Percentiles rank a stretch among this genome's conserved stretches.
Evolutionary conservation across 2,329 filamentous ascomycete genomes (phyloP).

Genomic region (Achaetomium macrosporum): DNA sequence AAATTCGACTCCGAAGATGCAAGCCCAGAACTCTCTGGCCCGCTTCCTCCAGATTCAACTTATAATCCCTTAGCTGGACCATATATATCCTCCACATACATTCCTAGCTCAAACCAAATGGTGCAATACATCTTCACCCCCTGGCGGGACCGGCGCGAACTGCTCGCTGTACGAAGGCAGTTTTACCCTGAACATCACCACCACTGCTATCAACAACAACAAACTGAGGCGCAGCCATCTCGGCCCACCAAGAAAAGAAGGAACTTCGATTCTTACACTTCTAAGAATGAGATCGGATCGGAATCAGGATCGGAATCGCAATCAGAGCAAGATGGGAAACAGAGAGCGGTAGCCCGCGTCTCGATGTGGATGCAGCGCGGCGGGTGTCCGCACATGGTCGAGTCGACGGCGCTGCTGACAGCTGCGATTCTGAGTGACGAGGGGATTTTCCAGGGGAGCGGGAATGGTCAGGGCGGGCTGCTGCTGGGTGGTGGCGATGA

Average conservation of each 20-base stretch:
- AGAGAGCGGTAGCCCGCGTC: slow-evolving; percentile 52
- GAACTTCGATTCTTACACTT: too few relatives aligned
- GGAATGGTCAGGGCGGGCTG: not conserved
- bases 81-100: too few relatives aligned
- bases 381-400: slow-evolving; percentile 71
- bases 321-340: slow-evolving; percentile 22
- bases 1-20: too few relatives aligned
- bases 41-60: too few relatives aligned
- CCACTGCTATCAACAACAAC: not conserved
- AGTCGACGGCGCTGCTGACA: slow-evolving; percentile 68
- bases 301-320: too few relatives aligned
- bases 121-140: slow-evolving; percentile 68
- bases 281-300: too few relatives aligned
- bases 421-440: slow-evolving; percentile 61
- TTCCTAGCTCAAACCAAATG: slow-evolving; percentile 37
- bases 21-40: too few relatives aligned
- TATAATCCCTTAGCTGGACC: too few relatives aligned
- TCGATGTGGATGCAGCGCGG: slow-evolving; percentile 67
- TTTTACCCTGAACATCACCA: slow-evolving; percentile 47
- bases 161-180: slow-evolving; percentile 58
- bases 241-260: not conserved
- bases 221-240: not conserved
- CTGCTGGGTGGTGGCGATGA: not conserved
- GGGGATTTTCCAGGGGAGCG: not conserved
- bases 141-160: slow-evolving; percentile 61